Conservation (phyloP, 2,329 filamentous ascomycete species). For the Purpureocillium lavendulum region DNA sequence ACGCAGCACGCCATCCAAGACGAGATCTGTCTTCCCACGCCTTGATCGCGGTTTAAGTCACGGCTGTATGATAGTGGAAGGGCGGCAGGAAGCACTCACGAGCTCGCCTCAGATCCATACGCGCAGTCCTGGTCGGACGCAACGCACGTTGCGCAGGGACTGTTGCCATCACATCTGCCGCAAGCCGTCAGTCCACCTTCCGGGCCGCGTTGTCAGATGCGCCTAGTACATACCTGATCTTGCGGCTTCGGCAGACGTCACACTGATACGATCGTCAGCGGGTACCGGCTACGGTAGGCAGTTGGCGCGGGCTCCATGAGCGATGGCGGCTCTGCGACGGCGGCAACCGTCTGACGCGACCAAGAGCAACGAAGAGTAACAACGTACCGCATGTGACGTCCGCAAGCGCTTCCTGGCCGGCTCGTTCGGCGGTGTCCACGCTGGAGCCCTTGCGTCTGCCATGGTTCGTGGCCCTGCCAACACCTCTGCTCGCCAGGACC, state of each 20-base stretch:
- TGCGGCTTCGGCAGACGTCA: constrained; percentile 36
- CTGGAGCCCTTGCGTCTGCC: constrained; percentile 6
- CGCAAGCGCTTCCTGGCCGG: constrained; percentile 29
- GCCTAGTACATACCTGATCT: constrained; percentile 29
- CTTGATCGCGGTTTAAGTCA: constrained; percentile 10
- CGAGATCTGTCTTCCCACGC: constrained; percentile 41
- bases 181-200: background rate
- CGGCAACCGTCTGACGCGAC: no score
- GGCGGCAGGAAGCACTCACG: constrained; percentile 20
- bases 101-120: constrained; percentile 33
- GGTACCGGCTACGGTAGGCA: background rate
- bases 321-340: no score
- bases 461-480: no score
- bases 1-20: constrained; percentile 39
- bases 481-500: no score
- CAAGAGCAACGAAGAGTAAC: background rate
- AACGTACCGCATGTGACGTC: constrained; percentile 32
- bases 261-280: constrained; percentile 22
- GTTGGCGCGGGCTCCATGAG: no score
- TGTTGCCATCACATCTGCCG: constrained; percentile 36
- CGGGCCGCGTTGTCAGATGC: background rate
- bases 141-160: constrained; percentile 32
- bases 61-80: constrained; percentile 7
- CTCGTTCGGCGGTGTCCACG: constrained; percentile 20
- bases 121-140: constrained; percentile 28